Conservation (phyloP, 2,329 filamentous ascomycete genomes). For the Sporothrix protearum region DNA sequence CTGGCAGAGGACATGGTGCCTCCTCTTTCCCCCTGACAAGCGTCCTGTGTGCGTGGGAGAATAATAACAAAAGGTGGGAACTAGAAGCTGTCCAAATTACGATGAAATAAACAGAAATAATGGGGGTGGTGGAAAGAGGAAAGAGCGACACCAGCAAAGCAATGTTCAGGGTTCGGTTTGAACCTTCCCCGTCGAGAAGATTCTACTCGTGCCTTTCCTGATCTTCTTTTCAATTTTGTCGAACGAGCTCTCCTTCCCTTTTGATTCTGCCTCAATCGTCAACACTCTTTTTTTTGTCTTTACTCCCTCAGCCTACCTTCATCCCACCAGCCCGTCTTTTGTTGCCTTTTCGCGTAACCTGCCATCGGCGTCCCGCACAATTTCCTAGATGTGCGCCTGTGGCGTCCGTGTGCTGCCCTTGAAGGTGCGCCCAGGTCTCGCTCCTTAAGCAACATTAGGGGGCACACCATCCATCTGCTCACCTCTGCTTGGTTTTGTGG, state of each 20-base stretch:
- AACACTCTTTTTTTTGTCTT: background rate
- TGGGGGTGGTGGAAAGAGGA: background rate
- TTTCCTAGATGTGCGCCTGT: constrained; percentile 14
- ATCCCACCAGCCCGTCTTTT: background rate
- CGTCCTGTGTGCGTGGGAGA: constrained; percentile 7
- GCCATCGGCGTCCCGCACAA: constrained; percentile 7
- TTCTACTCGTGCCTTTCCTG: background rate
- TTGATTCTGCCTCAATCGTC: background rate
- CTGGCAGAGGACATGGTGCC: background rate
- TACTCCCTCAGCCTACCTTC: background rate
- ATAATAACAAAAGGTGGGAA: background rate
- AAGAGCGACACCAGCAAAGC: background rate
- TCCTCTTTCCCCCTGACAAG: constrained; percentile 4
- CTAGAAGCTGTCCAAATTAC: background rate
- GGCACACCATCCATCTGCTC: background rate
- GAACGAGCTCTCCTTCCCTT: background rate
- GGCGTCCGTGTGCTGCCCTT: constrained; percentile 21
- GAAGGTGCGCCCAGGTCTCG: constrained; percentile 11
- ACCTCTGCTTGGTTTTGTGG: background rate
- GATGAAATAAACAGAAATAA: constrained; percentile 1
- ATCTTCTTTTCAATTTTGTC: background rate
- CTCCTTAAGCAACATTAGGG: background rate
- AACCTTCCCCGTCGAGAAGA: background rate
- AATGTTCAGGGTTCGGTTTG: constrained; percentile 17
- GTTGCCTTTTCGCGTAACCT: background rate